These are phyloP conservation scores for Trichomonas tenax DNA, from an alignment of 208 protist genomes.

Conservation along the genomic window DNA sequence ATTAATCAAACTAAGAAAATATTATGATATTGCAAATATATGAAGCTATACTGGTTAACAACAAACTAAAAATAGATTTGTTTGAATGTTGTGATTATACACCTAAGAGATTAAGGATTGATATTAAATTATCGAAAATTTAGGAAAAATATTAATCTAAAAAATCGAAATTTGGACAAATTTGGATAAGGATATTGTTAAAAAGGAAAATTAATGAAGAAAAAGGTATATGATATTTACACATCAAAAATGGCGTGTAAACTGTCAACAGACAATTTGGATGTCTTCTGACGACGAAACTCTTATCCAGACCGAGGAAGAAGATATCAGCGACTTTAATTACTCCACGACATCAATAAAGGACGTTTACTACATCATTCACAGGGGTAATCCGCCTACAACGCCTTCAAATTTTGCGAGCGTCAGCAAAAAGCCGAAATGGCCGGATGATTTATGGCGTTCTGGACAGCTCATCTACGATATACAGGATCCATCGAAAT, in stretches of 20 bases:
- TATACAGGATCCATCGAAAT: not conserved
- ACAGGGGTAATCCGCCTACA: not conserved
- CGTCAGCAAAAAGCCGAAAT: not conserved
- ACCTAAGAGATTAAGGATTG: too few species aligned
- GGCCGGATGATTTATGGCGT: not conserved
- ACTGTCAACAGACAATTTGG: not conserved
- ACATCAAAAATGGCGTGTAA: not conserved
- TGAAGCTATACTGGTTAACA: too few species aligned
- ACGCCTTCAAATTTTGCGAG: not conserved
- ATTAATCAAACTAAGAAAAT: too few species aligned
- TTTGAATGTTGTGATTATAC: too few species aligned
- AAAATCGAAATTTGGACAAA: too few species aligned
- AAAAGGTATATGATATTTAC: too few species aligned
- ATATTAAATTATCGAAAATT: too few species aligned
- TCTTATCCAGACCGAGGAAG: not conserved
- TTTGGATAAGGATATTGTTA: too few species aligned
- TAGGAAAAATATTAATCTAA: too few species aligned
- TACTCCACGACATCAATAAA: not conserved
- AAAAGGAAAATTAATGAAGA: too few species aligned
- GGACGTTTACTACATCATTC: not conserved
- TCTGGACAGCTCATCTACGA: not conserved
- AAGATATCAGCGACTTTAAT: not conserved
- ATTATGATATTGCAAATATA: too few species aligned
- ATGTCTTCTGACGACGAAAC: not conserved
- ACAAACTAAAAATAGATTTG: too few species aligned